Evolutionary conservation across 805 yeast genomes (phyloP).

Genomic region (Candida koratica): DNA sequence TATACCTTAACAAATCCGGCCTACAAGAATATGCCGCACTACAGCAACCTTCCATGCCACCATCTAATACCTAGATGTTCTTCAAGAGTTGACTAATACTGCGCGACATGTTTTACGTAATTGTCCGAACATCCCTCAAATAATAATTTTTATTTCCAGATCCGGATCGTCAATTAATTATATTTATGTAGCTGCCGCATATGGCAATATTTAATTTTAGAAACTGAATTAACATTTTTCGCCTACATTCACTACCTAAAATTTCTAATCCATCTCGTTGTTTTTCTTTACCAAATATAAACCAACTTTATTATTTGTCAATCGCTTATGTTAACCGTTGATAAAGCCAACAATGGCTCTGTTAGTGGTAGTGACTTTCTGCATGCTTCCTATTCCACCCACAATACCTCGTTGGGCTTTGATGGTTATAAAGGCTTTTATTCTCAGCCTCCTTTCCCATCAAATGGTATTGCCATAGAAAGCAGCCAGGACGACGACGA

Average conservation of each 20-base stretch:
- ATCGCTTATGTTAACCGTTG: conserved; percentile 5
- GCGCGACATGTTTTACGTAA: no score
- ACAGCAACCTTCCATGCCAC: neutral
- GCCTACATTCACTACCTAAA: neutral
- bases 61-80: no score
- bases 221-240: conserved; percentile 1
- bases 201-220: conserved; percentile 3
- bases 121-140: no score
- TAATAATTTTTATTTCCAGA: conserved; percentile 1
- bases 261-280: neutral
- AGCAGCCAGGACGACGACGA: neutral
- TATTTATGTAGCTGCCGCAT: conserved; percentile 1
- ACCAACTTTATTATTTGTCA: no score
- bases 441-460: conserved; percentile 2
- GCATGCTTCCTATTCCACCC: conserved; percentile 19
- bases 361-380: conserved; percentile 32
- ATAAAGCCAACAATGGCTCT: conserved; percentile 12
- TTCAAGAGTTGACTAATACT: no score
- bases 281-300: no score
- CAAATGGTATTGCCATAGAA: no score
- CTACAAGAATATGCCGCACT: no score
- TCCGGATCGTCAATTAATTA: conserved; percentile 1
- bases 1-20: no score
- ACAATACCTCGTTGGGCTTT: conserved; percentile 13
- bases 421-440: conserved; percentile 5